Base-by-base conservation (phyloP, 176 grass and related monocot genomes). In the Phoenix roebelenii region DNA sequence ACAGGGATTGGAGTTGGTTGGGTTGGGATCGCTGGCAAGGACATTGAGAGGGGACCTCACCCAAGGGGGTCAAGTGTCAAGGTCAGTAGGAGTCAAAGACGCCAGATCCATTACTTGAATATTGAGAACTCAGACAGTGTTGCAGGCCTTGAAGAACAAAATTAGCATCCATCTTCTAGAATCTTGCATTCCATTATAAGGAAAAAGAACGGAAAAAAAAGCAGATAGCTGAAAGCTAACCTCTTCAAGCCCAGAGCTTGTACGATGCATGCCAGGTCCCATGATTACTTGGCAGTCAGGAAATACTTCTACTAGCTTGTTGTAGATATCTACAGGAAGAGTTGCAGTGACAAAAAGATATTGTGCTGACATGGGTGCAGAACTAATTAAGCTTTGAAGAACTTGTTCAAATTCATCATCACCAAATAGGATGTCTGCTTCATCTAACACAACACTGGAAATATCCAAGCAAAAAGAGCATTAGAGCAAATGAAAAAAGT, bases 341-440 rank as follows among this genome's bases (percentile, higher is more conserved):
- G 91, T 96, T 28, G 91, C 86, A 50, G 91, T 96, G 51, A 82
- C 92, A 39, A 97, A 96, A 56, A 96, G 80, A 76, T 96, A 96
- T 30, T 96, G 92, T 51, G 79, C 79, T 49, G 80, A 72, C 64
- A 96, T 19, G 52, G 92, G 83, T 19, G 92, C 86, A n/a, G 80
- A 59, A 59, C 65, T 77, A 60, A 90, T 87, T 50, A 96, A 68
- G 28, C 70, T 74, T 64, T 88, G 83, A 64, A 96, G 77, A 61
- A 96, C 86, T 82, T 96, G 83, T 55, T 96, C 83, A 61, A 88
- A 96, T 18, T 81, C 83, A 57, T 90, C 87, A 72, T 90, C 83
- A n/a, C 80, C 78, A 23, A 87, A 96, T 71, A 96, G 76, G 58
- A 96, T 84, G 59, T 96, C 92, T 16, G 90, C 92, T 58, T 96